Percentiles rank a stretch among this genome's conserved stretches.
Conservation (phyloP, 306 rosid species). For the Medicago arabica region DNA sequence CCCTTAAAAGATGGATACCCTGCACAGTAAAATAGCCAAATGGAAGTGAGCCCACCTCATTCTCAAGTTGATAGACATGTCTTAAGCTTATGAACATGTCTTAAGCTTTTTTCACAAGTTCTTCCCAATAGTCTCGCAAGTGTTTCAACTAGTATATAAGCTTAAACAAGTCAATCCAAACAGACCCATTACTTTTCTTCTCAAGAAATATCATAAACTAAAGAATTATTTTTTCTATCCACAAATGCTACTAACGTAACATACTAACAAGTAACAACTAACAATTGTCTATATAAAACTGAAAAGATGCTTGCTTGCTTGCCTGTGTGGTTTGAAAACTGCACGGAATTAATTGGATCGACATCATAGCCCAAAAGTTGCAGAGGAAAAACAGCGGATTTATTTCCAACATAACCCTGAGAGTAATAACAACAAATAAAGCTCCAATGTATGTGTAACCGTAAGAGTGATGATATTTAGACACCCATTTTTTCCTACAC, state of each 20-base stretch:
- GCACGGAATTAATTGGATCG: constrained; percentile 89
- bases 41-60: too few relatives aligned
- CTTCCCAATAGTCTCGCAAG: too few relatives aligned
- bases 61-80: too few relatives aligned
- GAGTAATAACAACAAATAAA: constrained; percentile 23
- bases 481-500: too few relatives aligned
- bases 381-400: constrained; percentile 84
- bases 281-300: neutral
- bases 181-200: too few relatives aligned
- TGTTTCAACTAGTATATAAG: too few relatives aligned
- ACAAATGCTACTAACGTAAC: too few relatives aligned
- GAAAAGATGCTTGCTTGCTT: constrained; percentile 76
- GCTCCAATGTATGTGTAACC: constrained; percentile 19
- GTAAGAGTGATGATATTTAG: neutral
- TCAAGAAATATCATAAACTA: too few relatives aligned
- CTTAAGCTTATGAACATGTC: too few relatives aligned
- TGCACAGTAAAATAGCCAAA: constrained; percentile 42
- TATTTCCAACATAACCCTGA: constrained; percentile 89
- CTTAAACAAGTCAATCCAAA: too few relatives aligned
- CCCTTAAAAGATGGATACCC: constrained; percentile 92
- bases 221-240: too few relatives aligned
- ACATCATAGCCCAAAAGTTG: constrained; percentile 90
- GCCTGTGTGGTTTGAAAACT: constrained; percentile 96
- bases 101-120: too few relatives aligned
- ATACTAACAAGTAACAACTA: neutral